These are phyloP conservation scores for Cutaneotrichosporon dermatis DNA, from an alignment of 1,284 basidiomycete species.

Conservation along the genomic window DNA sequence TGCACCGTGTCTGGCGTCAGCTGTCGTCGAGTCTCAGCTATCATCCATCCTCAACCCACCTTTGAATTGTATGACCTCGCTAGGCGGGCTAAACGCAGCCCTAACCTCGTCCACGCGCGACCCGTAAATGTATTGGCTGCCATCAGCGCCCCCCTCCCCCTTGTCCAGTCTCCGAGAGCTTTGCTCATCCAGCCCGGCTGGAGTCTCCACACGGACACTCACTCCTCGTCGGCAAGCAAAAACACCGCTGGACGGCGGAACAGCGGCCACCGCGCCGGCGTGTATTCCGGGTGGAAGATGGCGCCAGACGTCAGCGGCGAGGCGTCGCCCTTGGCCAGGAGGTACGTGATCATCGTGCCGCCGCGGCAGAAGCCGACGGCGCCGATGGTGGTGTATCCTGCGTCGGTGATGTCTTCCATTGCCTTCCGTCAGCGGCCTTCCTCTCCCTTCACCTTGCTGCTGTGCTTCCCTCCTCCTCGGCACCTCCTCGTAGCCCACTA, in stretches of 20 bases:
- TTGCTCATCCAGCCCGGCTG: too few species aligned
- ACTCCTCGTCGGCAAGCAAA: constrained; percentile 60
- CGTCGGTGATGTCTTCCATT: not conserved
- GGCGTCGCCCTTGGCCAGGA: constrained; percentile 25
- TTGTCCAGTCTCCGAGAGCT: too few species aligned
- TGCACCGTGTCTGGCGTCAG: constrained; percentile 50
- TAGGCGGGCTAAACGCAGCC: constrained; percentile 44
- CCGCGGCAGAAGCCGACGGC: constrained; percentile 66
- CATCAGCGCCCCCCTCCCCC: not conserved
- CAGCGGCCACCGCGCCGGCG: constrained; percentile 50
- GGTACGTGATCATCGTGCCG: constrained; percentile 42
- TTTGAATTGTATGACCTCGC: not conserved
- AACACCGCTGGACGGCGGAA: constrained; percentile 57
- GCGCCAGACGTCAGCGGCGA: constrained; percentile 54
- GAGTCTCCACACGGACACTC: not conserved
- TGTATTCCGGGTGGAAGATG: constrained; percentile 57
- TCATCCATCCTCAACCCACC: not conserved
- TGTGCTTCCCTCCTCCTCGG: too few species aligned
- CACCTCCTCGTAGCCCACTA: too few species aligned
- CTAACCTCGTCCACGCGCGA: constrained; percentile 51
- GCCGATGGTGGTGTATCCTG: constrained; percentile 51
- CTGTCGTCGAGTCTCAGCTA: too few species aligned
- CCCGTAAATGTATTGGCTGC: constrained; percentile 45
- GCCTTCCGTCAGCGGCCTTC: not conserved
- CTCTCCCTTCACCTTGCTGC: too few species aligned